Evolutionary conservation across 768 basidiomycete species (phyloP), one percentile per base, ranked within the genome.

Genomic region (Trametes meyenii): DNA sequence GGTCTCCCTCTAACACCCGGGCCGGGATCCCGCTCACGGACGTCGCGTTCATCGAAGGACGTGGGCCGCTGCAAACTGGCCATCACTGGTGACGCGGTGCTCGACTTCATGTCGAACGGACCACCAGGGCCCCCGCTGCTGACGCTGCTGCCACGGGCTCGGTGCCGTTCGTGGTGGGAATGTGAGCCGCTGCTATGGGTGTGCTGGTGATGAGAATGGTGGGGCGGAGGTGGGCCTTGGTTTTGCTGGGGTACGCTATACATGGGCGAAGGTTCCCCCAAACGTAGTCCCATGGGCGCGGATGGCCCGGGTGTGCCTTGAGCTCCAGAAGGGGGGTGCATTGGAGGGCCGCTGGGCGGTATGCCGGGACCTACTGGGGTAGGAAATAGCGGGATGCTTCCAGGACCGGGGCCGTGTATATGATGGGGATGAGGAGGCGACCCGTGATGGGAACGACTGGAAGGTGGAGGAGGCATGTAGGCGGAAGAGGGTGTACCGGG

Each of bases 221-320:
- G 68, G 1, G 69, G 68, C 52, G 74, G 75, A 23, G 72, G 70
- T 58, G 67, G 43, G 65, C 68, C 40, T 66, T 68, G 13, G 55
- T 62, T 23, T 49, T 57, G 55, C 44, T 72, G 57, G 51, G 64
- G 59, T 1, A 62, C 67, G 16, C 62, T 67, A 64, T 72, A 74
- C 70, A 75, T 74, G 11, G 67, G 63, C 5, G 74, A 72, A 1
- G 70, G 73, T 45, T 75, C 73, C 26, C 46, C 59, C n/a, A 54
- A 13, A 55, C 58, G 61, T 43, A 62, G 40, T 35, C 60, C 44
- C 55, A 61, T 55, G 58, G 66, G 17, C 53, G 58, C 40, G 39
- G 69, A 60, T 24, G 64, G 58, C 8, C 54, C 53, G 26, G 52
- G 60, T 13, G 58, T 33, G 17, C 53, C 50, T 33, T 44, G 61